Percentiles rank a stretch among this genome's conserved stretches.
phyloP scores from a whole-genome alignment of 1,284 basidiomycete species.

The Tilletia setariae region DNA sequence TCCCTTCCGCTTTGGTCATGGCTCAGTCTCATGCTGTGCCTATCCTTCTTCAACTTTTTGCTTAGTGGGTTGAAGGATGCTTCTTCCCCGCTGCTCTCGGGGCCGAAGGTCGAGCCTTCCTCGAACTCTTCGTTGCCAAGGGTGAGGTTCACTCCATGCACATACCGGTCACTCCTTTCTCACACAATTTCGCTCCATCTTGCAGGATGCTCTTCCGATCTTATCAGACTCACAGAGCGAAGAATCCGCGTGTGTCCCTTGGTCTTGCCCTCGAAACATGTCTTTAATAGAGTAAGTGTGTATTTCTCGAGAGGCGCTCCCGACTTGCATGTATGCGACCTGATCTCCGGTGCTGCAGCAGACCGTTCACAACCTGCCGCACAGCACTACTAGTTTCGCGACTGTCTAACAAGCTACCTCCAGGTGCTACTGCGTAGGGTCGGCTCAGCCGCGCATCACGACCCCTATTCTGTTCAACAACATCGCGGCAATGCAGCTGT shows the following conservation, averaged over 20 bases:
- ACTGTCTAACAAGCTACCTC: conserved; percentile 60
- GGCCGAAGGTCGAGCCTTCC: conserved; percentile 23
- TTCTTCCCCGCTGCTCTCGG: conserved; percentile 21
- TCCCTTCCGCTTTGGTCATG: neutral
- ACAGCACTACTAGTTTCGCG: conserved; percentile 74
- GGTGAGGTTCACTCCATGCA: conserved; percentile 17
- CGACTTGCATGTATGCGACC: neutral
- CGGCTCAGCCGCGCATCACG: conserved; percentile 63
- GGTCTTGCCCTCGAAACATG: conserved; percentile 59
- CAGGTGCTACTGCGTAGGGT: conserved; percentile 64
- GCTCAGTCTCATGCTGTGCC: conserved; percentile 24
- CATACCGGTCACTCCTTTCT: no score
- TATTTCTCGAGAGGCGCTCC: neutral
- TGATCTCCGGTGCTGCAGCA: conserved; percentile 56
- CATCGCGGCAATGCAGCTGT: conserved; percentile 70
- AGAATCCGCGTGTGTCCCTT: conserved; percentile 55
- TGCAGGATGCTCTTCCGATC: conserved; percentile 60
- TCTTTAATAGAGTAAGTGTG: conserved; percentile 69
- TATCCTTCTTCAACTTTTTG: conserved; percentile 29
- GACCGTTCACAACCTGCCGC: conserved; percentile 79
- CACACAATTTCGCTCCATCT: conserved; percentile 10
- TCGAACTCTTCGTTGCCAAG: conserved; percentile 31
- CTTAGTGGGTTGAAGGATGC: conserved; percentile 27
- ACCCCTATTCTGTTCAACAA: conserved; percentile 86
- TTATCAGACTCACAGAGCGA: conserved; percentile 52